A percentile compares a stretch with the other conserved stretches of the same genome.
phyloP scores from a whole-genome alignment of 192 early-diverging fungal genomes.

The Backusella sp. region DNA sequence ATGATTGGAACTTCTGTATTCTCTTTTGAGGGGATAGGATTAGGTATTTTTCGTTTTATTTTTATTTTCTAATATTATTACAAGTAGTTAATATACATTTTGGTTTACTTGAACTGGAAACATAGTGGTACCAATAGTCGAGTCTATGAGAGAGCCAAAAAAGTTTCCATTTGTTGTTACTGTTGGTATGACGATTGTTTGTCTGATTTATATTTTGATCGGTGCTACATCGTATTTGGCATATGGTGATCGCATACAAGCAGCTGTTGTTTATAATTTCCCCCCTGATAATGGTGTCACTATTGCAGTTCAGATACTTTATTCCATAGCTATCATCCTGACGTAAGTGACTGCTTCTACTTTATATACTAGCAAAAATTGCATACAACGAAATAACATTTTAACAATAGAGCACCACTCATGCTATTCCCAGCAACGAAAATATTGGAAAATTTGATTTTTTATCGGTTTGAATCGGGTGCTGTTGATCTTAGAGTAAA shows the following conservation, averaged over 20 bases:
- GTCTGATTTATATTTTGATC: slow-evolving; percentile 65
- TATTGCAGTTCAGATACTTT: slow-evolving; percentile 70
- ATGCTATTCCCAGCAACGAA: slow-evolving; percentile 83
- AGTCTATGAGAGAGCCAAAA: slow-evolving; percentile 80
- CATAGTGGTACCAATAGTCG: slow-evolving; percentile 59
- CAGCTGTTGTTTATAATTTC: slow-evolving; percentile 81
- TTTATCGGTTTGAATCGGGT: slow-evolving; percentile 51
- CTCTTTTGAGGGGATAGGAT: slow-evolving; percentile 13
- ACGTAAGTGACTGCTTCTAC: slow-evolving; percentile 32
- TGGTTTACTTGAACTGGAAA: background rate
- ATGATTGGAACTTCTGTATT: slow-evolving; percentile 54
- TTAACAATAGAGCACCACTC: slow-evolving; percentile 57
- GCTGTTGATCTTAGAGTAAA: slow-evolving; percentile 56
- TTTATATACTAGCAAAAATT: background rate
- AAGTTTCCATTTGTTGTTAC: slow-evolving; percentile 73
- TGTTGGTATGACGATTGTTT: slow-evolving; percentile 63
- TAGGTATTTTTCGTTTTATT: background rate
- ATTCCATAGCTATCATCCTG: slow-evolving; percentile 84
- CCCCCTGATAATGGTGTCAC: slow-evolving; percentile 61
- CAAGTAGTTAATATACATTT: background rate
- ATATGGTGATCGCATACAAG: slow-evolving; percentile 74
- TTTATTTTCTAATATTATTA: background rate
- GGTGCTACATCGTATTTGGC: slow-evolving; percentile 75
- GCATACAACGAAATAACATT: background rate
- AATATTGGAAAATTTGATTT: slow-evolving; percentile 75